Evolutionary conservation across 768 basidiomycete genomes (phyloP).

Genomic region (Royoungia palumana): DNA sequence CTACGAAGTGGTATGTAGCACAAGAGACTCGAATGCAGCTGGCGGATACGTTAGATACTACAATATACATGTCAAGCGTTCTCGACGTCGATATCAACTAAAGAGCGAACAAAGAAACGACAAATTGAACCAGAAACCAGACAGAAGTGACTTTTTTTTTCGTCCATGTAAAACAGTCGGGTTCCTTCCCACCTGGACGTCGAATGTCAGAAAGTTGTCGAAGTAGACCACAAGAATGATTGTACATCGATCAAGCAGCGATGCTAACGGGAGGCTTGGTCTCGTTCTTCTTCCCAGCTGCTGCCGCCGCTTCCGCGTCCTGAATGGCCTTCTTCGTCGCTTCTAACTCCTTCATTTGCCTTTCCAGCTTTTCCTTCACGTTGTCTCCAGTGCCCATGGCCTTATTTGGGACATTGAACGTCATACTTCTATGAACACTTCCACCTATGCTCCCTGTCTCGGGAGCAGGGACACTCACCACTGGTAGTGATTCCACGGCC

Average conservation of each 20-base stretch:
- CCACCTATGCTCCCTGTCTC: slow-evolving; percentile 65
- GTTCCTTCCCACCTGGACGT: slow-evolving; percentile 12
- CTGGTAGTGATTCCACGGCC: no score
- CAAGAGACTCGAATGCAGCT: slow-evolving; percentile 7
- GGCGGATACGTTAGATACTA: slow-evolving; percentile 17
- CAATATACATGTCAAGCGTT: slow-evolving; percentile 19
- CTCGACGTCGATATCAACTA: slow-evolving; percentile 11
- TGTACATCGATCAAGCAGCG: slow-evolving; percentile 23
- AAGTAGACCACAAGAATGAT: not conserved
- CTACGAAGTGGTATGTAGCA: slow-evolving; percentile 9
- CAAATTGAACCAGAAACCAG: slow-evolving; percentile 11
- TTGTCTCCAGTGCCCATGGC: slow-evolving; percentile 24
- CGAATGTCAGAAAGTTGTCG: not conserved
- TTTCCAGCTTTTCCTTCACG: slow-evolving; percentile 49
- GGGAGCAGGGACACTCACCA: slow-evolving; percentile 60
- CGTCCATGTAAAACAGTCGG: slow-evolving; percentile 6
- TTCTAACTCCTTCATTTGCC: slow-evolving; percentile 62
- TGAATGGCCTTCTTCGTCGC: slow-evolving; percentile 66
- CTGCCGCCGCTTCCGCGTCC: slow-evolving; percentile 58
- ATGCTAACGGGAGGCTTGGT: slow-evolving; percentile 43
- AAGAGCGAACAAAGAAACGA: slow-evolving; percentile 1
- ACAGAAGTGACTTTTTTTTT: slow-evolving; percentile 19
- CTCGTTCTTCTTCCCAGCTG: slow-evolving; percentile 60
- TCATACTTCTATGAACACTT: slow-evolving; percentile 68
- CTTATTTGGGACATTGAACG: slow-evolving; percentile 51